Evolutionary conservation across 805 yeast species (phyloP).

Genomic region (Saccharomycopsis lassenensis): DNA sequence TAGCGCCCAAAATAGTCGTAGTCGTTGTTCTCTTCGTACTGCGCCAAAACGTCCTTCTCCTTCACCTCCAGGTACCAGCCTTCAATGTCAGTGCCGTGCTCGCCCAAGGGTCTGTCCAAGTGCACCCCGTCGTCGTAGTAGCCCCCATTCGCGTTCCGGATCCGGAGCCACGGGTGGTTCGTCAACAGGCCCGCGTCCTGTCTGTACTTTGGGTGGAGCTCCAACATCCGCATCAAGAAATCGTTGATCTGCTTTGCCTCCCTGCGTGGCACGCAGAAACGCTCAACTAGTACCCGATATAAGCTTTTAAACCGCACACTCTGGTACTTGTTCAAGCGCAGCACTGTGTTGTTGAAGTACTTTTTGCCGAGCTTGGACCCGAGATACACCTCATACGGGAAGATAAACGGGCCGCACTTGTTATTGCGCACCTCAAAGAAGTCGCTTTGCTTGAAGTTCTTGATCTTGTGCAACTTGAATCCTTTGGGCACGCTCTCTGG

Average conservation of each 20-base stretch:
- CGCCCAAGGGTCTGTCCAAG: conserved; percentile 21
- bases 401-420: conserved; percentile 17
- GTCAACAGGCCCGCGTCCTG: conserved; percentile 45
- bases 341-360: conserved; percentile 10
- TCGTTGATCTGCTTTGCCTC: conserved; percentile 25
- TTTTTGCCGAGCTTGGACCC: conserved; percentile 4
- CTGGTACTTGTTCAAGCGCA: not conserved
- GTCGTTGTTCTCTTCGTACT: too few relatives aligned
- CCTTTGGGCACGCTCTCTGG: conserved; percentile 14
- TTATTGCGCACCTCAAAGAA: conserved; percentile 13
- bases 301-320: conserved; percentile 2
- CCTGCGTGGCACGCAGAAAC: conserved; percentile 3
- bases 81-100: conserved; percentile 22
- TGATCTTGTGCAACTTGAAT: conserved; percentile 11
- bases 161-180: conserved; percentile 32
- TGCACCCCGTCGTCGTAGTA: conserved; percentile 12
- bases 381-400: conserved; percentile 15
- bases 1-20: not conserved
- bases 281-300: conserved; percentile 5
- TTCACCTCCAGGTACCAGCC: conserved; percentile 19
- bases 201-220: conserved; percentile 36
- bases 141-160: not conserved
- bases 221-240: conserved; percentile 40
- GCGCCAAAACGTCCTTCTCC: conserved; percentile 1
- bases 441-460: conserved; percentile 4